Base-by-base conservation (phyloP, 768 basidiomycete species). In the Tricholoma sp. region DNA sequence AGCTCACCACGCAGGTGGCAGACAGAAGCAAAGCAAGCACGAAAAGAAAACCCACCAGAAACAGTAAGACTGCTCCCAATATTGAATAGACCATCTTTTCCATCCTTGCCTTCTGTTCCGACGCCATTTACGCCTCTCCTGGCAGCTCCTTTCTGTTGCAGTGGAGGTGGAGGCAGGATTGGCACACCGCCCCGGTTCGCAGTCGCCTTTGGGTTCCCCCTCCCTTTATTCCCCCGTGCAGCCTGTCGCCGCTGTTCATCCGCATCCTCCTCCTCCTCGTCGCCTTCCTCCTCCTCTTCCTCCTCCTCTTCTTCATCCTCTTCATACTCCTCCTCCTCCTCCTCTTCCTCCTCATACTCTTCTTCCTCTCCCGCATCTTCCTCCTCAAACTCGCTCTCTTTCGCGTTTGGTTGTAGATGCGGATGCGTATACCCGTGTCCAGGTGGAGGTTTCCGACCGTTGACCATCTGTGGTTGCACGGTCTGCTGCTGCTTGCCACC, bases 21-120 rank as follows among this genome's bases (percentile, higher is more conserved):
- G 28, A 17, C 47, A 32, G n/a, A 49, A 49, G 31, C 9, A 10
- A 55, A 33, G 48, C 55, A 34, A 10, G 32, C 10, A 31, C 33
- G 15, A 29, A 60, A 54, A 56, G 24, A 56, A 24, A 28, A 80
- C 82, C 69, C 69, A 80, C 89, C 89, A 56, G 87, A 84, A 58
- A 93, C 91, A 52, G 94, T 90, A 34, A 97, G 78, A 67, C 82
- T 89, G 68, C 76, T 88, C 55, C 90, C 88, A 61, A 95, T 85
- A 64, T 86, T 87, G 70, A 90, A 86, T 55, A 91, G 74, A 53
- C 90, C 88, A 57, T 88, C 86, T 50, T 83, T 75, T 49, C 74
- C 78, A 51, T 69, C 68, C 68, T 79, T 82, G 55, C 63, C 66
- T 52, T 77, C 81, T 59, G 58, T 54, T 32, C 55, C 57, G 7